Evolutionary conservation across 805 yeast species (phyloP).

Genomic region (Priceomyces fermenticarens): DNA sequence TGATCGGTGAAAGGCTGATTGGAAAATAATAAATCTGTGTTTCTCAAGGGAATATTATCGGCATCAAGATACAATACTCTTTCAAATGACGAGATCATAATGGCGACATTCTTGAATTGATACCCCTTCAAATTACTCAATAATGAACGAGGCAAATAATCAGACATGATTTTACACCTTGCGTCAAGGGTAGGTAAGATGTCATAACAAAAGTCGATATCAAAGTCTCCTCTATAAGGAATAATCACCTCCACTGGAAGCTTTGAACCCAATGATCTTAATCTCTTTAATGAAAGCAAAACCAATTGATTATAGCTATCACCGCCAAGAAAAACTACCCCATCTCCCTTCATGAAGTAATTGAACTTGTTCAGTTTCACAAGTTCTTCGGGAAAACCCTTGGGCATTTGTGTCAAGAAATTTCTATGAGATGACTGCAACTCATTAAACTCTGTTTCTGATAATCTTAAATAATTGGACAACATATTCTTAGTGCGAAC

Average conservation of each 20-base stretch:
- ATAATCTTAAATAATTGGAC: constrained; percentile 17
- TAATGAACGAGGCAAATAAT: constrained; percentile 27
- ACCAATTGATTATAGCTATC: constrained; percentile 33
- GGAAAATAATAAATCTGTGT: constrained; percentile 34
- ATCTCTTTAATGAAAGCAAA: constrained; percentile 28
- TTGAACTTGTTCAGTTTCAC: constrained; percentile 17
- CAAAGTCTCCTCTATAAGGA: constrained; percentile 30
- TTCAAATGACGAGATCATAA: constrained; percentile 35
- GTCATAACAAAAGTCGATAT: constrained; percentile 29
- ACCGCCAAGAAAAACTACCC: constrained; percentile 40
- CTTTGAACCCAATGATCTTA: constrained; percentile 30
- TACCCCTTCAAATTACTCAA: constrained; percentile 23
- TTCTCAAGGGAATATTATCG: constrained; percentile 34
- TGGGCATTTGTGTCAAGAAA: constrained; percentile 20
- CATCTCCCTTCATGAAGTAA: constrained; percentile 34
- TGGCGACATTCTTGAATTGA: constrained; percentile 36
- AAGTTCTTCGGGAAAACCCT: constrained; percentile 19
- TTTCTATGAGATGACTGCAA: constrained; percentile 20
- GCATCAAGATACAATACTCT: constrained; percentile 37
- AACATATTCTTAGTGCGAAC: constrained; percentile 25
- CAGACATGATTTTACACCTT: constrained; percentile 46
- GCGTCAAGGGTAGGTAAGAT: constrained; percentile 33
- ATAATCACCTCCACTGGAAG: constrained; percentile 38
- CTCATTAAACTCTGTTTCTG: constrained; percentile 15
- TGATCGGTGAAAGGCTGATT: constrained; percentile 28